phyloP scores from a whole-genome alignment of 2,329 filamentous ascomycete genomes.

The Fusarium sp. region DNA sequence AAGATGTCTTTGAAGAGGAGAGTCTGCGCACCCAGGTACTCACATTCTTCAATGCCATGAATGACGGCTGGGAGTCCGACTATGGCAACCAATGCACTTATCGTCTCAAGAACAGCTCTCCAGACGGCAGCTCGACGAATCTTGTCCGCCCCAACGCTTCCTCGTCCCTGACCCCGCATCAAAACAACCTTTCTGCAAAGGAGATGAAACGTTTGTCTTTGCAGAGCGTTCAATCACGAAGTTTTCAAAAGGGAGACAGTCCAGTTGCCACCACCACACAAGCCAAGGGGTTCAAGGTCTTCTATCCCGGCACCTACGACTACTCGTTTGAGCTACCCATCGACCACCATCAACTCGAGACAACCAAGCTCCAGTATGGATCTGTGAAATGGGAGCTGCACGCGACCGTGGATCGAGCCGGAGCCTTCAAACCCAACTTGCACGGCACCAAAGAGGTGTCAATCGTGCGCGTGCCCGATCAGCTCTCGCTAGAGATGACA shows the following conservation, averaged over 20 bases:
- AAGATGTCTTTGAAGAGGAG: slow-evolving; percentile 84
- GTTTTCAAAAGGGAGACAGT: slow-evolving; percentile 82
- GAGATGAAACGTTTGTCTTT: slow-evolving; percentile 76
- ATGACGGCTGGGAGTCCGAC: slow-evolving; percentile 67
- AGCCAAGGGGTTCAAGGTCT: slow-evolving; percentile 83
- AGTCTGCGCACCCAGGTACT: slow-evolving; percentile 87
- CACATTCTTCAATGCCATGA: slow-evolving; percentile 88
- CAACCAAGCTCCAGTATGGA: slow-evolving; percentile 85
- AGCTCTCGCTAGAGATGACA: slow-evolving; percentile 87
- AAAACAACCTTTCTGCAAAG: slow-evolving; percentile 51
- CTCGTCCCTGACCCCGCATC: slow-evolving; percentile 37
- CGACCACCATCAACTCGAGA: slow-evolving; percentile 88
- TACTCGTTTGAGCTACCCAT: slow-evolving; percentile 87
- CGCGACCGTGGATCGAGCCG: slow-evolving; percentile 83
- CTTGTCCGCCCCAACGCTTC: slow-evolving; percentile 36
- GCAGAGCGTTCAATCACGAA: slow-evolving; percentile 82
- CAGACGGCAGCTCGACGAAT: slow-evolving; percentile 50
- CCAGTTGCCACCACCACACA: slow-evolving; percentile 67
- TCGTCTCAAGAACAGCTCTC: slow-evolving; percentile 53
- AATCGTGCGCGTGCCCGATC: slow-evolving; percentile 85
- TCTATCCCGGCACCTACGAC: slow-evolving; percentile 75
- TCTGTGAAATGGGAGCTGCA: slow-evolving; percentile 90
- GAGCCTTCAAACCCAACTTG: slow-evolving; percentile 89
- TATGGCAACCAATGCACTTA: slow-evolving; percentile 72
- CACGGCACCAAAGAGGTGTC: slow-evolving; percentile 82